Conservation (phyloP, 1,284 basidiomycete genomes). For the Xerocomus nothofagi region DNA sequence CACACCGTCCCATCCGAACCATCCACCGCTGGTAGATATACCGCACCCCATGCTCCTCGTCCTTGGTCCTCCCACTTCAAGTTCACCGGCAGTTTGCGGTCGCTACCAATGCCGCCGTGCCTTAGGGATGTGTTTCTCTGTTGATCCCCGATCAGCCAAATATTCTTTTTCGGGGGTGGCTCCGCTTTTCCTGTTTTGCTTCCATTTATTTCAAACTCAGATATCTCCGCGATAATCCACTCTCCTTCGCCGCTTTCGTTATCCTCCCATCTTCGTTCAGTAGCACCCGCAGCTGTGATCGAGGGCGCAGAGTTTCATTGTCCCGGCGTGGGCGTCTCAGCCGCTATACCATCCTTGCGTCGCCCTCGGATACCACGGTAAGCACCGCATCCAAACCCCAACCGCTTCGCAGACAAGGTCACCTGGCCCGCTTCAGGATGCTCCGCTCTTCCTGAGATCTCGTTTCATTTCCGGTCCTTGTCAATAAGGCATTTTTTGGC, state of each 20-base stretch:
- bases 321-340: conserved; percentile 4
- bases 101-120: conserved; percentile 30
- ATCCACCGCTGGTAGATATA: no score
- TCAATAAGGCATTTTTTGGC: conserved; percentile 24
- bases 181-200: conserved; percentile 29
- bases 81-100: conserved; percentile 33
- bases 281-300: neutral
- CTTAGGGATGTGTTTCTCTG: conserved; percentile 34
- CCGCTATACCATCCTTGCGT: neutral
- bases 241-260: conserved; percentile 9
- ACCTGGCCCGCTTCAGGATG: conserved; percentile 23
- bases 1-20: conserved; percentile 1
- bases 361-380: conserved; percentile 22
- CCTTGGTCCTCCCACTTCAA: conserved; percentile 1
- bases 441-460: conserved; percentile 25
- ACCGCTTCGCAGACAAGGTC: neutral
- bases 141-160: conserved; percentile 39
- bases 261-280: conserved; percentile 14
- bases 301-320: neutral
- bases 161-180: conserved; percentile 33
- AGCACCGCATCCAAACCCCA: neutral
- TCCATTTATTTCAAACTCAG: conserved; percentile 25
- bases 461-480: conserved; percentile 24
- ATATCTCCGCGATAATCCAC: conserved; percentile 28
- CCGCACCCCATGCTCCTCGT: neutral